Evolutionary conservation across 352 stramenopile species (phyloP).

Genomic region (Pythium monospermum): DNA sequence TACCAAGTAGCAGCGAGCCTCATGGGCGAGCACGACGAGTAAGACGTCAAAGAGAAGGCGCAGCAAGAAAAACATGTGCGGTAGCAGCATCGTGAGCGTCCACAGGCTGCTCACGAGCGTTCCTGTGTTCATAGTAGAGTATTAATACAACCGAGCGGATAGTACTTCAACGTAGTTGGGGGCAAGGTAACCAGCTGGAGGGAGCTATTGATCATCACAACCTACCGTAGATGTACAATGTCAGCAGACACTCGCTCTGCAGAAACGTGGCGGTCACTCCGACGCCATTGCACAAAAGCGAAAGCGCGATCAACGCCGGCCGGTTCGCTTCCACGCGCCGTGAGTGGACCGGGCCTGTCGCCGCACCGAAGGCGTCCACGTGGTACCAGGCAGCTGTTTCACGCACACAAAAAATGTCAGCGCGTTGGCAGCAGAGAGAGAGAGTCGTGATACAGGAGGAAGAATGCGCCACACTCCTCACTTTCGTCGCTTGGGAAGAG

Average conservation of each 20-base stretch:
- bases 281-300: constrained; percentile 29
- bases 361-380: constrained; percentile 31
- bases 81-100: constrained; percentile 39
- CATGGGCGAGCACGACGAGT: constrained; percentile 31
- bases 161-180: no score
- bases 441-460: neutral
- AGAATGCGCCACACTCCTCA: neutral
- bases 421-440: neutral
- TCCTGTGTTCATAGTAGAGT: no score
- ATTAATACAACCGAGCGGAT: no score
- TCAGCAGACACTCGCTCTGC: constrained; percentile 28
- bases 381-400: constrained; percentile 47
- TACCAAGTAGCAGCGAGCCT: constrained; percentile 49
- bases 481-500: constrained; percentile 13
- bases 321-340: constrained; percentile 31
- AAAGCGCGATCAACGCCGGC: constrained; percentile 25
- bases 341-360: constrained; percentile 15
- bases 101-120: constrained; percentile 30
- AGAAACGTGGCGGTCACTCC: constrained; percentile 21
- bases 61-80: constrained; percentile 53
- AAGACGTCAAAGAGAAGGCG: constrained; percentile 52
- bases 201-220: no score
- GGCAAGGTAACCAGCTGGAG: no score
- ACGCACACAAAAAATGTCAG: neutral
- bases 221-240: constrained; percentile 43